Evolutionary conservation across 2,329 filamentous ascomycete genomes (phyloP), one percentile per base, ranked within the genome.

Genomic region (Fusarium nematophilum): DNA sequence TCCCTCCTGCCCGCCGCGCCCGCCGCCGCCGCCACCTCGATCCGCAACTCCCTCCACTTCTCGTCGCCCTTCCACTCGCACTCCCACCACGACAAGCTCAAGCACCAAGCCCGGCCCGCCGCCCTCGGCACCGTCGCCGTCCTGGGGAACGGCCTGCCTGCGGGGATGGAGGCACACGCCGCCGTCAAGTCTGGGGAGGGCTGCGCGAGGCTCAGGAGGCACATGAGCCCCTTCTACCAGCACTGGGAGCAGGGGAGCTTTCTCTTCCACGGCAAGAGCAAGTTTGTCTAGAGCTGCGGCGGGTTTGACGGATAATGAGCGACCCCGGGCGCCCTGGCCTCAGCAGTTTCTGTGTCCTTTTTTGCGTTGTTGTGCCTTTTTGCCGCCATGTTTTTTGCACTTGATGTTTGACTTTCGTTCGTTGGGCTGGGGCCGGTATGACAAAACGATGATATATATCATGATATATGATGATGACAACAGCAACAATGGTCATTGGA

Each of bases 41-140:
- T 69, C 33, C 54, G 66, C 44, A 55, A 66, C 44, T 68, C 66
- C 17, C 47, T 68, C 25, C 62, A 62, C 40, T 64, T 58, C 59
- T 55, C 60, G 15, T 47, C 57, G 14, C 44, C 61, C n/a, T 57
- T 62, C 31, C 42, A 49, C 23, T 59, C 55, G 14, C 47, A 57
- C 37, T 54, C 54, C 21, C 48, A 46, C 34, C 55, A 63, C 42
- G 63, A 62, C 30, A 65, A 66, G 48, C 38, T 67, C 33, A 65
- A 66, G 34, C 53, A 68, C 55, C 52, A 64, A 40, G 45, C 39
- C 17, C 39, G 33, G 15, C 66, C 66, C 23, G 66, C 66, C 6
- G 64, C 66, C 9, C 64, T 68, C 9, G 66, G 66, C 39, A 68
- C 66, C n/a, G 50, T 64, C 18, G 66, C 66, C 17, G 56, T 68